Base-by-base conservation (phyloP, 1,284 basidiomycete genomes). In the Hypsizygus ulmarius region DNA sequence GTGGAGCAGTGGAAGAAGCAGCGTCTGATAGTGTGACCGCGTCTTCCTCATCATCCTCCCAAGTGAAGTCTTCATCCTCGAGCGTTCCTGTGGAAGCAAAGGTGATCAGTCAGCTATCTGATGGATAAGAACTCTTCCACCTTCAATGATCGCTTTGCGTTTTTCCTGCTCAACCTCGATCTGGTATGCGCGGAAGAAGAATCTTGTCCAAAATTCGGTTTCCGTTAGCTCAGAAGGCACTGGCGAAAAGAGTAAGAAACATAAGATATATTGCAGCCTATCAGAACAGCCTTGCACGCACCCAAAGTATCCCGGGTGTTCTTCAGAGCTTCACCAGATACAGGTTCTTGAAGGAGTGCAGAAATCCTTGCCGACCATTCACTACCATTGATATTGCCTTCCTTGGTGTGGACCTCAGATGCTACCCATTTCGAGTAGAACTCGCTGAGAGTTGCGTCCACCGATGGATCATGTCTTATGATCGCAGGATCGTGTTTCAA, bases 101-200 rank as follows among this genome's bases (percentile, higher is more conserved):
- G 35, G n/a, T n/a, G n/a, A 53, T 55, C 43, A 51, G 46, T 43
- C 40, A 29, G 47, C 0, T 30, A 41, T 32, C 25, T 47, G 6
- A 12, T 45, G 11, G 39, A 38, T 6, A 49, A 11, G 27, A 47
- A 33, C 27, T n/a, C 14, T 64, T 74, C 43, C 62, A 89, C 93
- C 84, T 73, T 87, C 79, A 14, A 97, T 70, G 18, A 97, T 67
- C 21, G 81, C 79, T 66, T 90, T 91, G 50, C 94, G 81, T 56
- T 85, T 84, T 59, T 81, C 81, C 63, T 93, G 91, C 57, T 95
- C 92, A 21, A 74, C 70, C 53, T 88, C 83, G 52, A 97, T 94
- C 66, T 93, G 90, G 63, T 89, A 74, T 29, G 85, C 82, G 30
- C 93, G 82, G 81, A 95, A 97, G 70, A 95, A 93, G 68, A 93